Base-by-base conservation (phyloP, 306 rosid genomes). In the Inga laurina region DNA sequence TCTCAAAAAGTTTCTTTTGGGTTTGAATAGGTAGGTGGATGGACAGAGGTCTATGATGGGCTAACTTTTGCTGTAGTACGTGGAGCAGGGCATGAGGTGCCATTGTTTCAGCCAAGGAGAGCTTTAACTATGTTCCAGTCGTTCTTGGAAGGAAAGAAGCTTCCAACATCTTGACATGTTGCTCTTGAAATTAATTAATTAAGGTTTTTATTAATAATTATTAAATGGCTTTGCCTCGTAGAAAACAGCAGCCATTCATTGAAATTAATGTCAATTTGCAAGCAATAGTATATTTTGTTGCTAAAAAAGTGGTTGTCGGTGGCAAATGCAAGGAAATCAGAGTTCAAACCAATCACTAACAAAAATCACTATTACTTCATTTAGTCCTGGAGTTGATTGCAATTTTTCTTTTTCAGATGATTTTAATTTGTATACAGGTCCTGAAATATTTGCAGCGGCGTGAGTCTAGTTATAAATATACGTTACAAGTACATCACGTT, bases 51-150 rank as follows among this genome's bases (percentile, higher is more conserved):
- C 10, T 91, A 91, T 82, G n/a, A 90, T 19, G 95, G 93, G 24
- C 81, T 91, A 19, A 91, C 92, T 48, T 91, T 91, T 81, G 93
- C 93, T 49, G 85, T 90, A 2, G 91, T 91, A 54, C 85, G 95
- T 82, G 95, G 93, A 49, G 95, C 95, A 15, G 93, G 95, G 32
- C 95, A 91, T 27, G 93, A 91, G 76, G 95, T 89, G 79, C 95
- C 95, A 52, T 71, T 90, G 52, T 83, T 90, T 74, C 90, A 90
- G 77, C 91, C 95, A 3, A 59, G 75, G 64, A 78, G 91, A 85
- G 95, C 90, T 49, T 75, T 83, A 78, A 77, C 79, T 80, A 85
- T 91, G 22, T 90, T 91, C 88, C 78, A 59, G 41, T 88, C 92
- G 4, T 91, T 91, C 88, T 83, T 91, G 77, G 88, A 87, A 32